Percentiles rank a stretch among this genome's conserved stretches.
phyloP scores from a whole-genome alignment of 305 asterid species.

The Fraxinus floribunda region DNA sequence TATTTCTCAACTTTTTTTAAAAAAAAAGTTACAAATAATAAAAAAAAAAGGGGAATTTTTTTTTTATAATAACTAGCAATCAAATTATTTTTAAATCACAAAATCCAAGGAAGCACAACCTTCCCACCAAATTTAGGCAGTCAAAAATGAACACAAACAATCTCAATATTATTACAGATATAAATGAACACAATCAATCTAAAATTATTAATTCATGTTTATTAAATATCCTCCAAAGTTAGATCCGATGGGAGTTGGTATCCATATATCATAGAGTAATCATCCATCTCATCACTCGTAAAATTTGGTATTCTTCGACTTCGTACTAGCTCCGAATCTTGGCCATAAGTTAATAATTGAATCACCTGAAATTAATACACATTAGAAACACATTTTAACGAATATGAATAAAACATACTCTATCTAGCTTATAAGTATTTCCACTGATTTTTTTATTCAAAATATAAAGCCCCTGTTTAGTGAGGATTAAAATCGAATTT shows the following conservation, averaged over 20 bases:
- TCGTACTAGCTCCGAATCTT: constrained; percentile 40
- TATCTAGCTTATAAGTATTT: not conserved
- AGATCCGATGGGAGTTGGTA: constrained; percentile 68
- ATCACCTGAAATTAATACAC: constrained; percentile 40
- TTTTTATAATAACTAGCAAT: not conserved
- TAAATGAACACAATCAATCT: not conserved
- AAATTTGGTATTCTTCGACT: constrained; percentile 70
- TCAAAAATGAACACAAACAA: not conserved
- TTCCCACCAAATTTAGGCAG: not conserved
- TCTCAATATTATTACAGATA: not conserved
- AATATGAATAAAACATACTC: not conserved
- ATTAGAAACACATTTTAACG: not conserved
- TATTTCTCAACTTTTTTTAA: not conserved
- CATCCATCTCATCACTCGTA: constrained; percentile 62
- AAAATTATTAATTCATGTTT: not conserved
- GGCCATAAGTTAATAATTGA: constrained; percentile 45
- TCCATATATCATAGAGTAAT: constrained; percentile 69
- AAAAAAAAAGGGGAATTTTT: no score
- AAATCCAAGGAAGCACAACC: not conserved
- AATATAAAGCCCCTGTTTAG: not conserved
- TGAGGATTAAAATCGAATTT: not conserved
- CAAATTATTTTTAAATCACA: not conserved
- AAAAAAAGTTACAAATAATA: not conserved
- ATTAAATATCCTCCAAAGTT: constrained; percentile 51
- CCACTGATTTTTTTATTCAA: not conserved